Evolutionary conservation across 192 early-diverging fungal species (phyloP).

Genomic region (Lobosporangium transversale): DNA sequence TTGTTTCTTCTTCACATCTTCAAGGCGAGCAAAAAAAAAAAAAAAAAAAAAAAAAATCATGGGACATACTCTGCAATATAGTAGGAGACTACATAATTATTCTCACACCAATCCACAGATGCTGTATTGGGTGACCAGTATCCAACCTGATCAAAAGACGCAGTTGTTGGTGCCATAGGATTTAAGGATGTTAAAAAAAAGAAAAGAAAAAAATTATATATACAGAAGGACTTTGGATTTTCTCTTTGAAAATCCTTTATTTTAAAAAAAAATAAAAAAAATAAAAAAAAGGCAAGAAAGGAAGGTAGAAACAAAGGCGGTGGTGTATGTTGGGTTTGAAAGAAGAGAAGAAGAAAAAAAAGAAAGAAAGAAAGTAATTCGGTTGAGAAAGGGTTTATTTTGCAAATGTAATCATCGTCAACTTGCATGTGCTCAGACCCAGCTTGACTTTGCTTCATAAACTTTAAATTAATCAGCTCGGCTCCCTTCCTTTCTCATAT

Average conservation of each 20-base stretch:
- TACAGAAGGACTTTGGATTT: no score
- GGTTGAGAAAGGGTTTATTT: no score
- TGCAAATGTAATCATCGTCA: no score
- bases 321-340: neutral
- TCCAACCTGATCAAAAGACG: conserved; percentile 44
- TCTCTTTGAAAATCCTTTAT: neutral
- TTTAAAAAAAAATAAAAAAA: neutral
- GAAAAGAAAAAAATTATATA: no score
- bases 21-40: neutral
- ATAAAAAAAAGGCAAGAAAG: no score
- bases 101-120: conserved; percentile 56
- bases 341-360: neutral
- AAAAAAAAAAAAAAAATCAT: neutral
- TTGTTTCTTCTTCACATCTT: no score
- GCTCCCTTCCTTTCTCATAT: no score
- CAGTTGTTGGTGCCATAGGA: conserved; percentile 43
- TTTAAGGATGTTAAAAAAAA: no score
- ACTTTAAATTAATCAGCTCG: no score
- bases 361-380: neutral
- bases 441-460: no score
- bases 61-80: conserved; percentile 65
- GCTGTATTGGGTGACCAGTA: conserved; percentile 53
- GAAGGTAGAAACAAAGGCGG: neutral
- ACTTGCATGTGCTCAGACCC: no score
- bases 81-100: conserved; percentile 59